Evolutionary conservation across 352 stramenopile species (phyloP).

Genomic region (Phytophthora hibernalis): DNA sequence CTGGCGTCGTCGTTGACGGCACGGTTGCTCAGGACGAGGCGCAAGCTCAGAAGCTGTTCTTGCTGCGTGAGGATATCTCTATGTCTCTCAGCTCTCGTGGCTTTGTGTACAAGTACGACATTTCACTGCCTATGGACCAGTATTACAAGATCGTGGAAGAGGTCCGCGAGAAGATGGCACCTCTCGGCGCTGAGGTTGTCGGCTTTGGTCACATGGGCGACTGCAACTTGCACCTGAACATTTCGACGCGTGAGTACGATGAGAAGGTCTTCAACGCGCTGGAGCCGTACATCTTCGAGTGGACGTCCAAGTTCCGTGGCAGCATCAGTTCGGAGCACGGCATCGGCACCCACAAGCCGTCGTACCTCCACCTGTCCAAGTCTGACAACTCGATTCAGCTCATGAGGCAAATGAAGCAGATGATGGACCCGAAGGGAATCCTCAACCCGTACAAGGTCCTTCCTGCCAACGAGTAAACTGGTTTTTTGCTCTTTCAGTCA

Average conservation of each 20-base stretch:
- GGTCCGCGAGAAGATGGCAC: slow-evolving; percentile 62
- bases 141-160: slow-evolving; percentile 93
- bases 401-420: slow-evolving; percentile 94
- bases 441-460: slow-evolving; percentile 97
- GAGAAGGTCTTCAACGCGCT: slow-evolving; percentile 69
- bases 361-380: slow-evolving; percentile 90
- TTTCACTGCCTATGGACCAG: slow-evolving; percentile 92
- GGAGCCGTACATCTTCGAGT: slow-evolving; percentile 86
- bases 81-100: slow-evolving; percentile 85
- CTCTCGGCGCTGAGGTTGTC: slow-evolving; percentile 65
- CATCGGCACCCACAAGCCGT: slow-evolving; percentile 95
- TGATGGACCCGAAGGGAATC: slow-evolving; percentile 96
- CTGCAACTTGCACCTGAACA: slow-evolving; percentile 98
- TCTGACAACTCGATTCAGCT: slow-evolving; percentile 78
- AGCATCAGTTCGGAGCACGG: slow-evolving; percentile 99
- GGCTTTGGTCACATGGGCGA: slow-evolving; percentile 96
- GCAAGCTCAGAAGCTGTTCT: slow-evolving; percentile 94
- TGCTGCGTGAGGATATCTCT: slow-evolving; percentile 95
- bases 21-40: slow-evolving; percentile 93
- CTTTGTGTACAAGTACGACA: slow-evolving; percentile 98
- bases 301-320: slow-evolving; percentile 82
- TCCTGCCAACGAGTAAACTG: slow-evolving; percentile 33
- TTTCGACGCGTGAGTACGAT: slow-evolving; percentile 80
- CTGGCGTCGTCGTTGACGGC: slow-evolving; percentile 88
- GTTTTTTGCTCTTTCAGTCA: background rate